Percentiles rank a stretch among this genome's conserved stretches.
Conservation (phyloP, 139 green algal genomes). For the Diplosphaera chodatii region DNA sequence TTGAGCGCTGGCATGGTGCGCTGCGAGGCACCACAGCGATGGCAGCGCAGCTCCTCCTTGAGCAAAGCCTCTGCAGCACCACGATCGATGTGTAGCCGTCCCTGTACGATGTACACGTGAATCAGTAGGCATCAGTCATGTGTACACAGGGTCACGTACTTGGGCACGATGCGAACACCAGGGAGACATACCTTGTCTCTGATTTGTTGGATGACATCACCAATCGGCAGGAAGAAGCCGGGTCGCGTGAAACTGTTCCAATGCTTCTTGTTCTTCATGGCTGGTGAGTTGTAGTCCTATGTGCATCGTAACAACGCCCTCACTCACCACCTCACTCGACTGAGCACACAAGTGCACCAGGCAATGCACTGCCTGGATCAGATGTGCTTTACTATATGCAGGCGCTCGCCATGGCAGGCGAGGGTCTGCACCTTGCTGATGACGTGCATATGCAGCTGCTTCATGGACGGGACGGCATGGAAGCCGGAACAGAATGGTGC, state of each 20-base stretch:
- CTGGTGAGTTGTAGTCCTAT: constrained; percentile 43
- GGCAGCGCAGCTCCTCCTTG: constrained; percentile 49
- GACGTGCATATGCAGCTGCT: constrained; percentile 84
- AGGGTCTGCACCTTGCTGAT: constrained; percentile 39
- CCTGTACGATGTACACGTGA: constrained; percentile 5
- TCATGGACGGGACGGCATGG: constrained; percentile 69
- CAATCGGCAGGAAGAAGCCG: constrained; percentile 69
- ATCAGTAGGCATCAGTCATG: constrained; percentile 8
- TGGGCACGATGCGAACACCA: background rate
- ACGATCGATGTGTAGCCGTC: constrained; percentile 25
- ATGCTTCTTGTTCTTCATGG: constrained; percentile 80
- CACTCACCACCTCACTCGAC: too few species aligned
- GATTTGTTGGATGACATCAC: constrained; percentile 28
- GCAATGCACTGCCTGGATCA: too few species aligned
- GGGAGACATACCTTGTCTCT: background rate
- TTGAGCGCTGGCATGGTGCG: constrained; percentile 67
- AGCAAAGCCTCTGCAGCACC: constrained; percentile 40
- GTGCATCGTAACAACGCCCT: too few species aligned
- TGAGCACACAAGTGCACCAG: too few species aligned
- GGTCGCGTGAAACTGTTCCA: constrained; percentile 71
- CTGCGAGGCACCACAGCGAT: constrained; percentile 36
- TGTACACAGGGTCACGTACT: background rate
- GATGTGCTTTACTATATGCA: too few species aligned
- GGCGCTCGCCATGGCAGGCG: too few species aligned
- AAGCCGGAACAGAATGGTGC: constrained; percentile 66